Conservation (phyloP, 2,329 filamentous ascomycete species). For the Fusarium burgessii region DNA sequence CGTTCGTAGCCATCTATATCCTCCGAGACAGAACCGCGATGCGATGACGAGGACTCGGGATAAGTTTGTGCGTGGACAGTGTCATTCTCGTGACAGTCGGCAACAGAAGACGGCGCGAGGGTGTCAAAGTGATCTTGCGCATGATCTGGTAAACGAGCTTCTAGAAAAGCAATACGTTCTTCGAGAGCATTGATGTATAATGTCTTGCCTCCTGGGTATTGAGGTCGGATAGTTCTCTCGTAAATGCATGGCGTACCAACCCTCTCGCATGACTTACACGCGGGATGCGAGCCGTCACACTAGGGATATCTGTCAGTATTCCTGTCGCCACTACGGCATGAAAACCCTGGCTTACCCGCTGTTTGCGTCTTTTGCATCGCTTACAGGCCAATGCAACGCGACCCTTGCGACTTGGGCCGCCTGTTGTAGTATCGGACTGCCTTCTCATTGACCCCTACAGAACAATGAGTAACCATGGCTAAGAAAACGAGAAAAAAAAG, state of each 20-base stretch:
- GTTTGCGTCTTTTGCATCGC: neutral
- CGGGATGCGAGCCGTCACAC: neutral
- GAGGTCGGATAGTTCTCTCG: neutral
- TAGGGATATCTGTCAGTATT: fast-evolving
- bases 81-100: neutral
- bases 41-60: neutral
- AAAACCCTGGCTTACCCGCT: neutral
- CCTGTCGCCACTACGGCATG: fast-evolving
- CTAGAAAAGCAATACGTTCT: neutral
- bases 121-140: neutral
- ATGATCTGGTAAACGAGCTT: neutral
- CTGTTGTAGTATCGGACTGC: neutral
- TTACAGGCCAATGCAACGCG: neutral
- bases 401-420: neutral
- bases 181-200: neutral
- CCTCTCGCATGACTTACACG: neutral
- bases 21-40: fast-evolving
- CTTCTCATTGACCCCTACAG: neutral
- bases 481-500: fast-evolving
- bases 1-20: neutral
- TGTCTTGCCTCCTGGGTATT: neutral
- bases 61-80: fast-evolving
- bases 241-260: neutral
- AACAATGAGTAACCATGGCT: neutral
- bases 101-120: neutral